Base-by-base conservation (phyloP, 495 filamentous ascomycete species). In the Niebla homalea region DNA sequence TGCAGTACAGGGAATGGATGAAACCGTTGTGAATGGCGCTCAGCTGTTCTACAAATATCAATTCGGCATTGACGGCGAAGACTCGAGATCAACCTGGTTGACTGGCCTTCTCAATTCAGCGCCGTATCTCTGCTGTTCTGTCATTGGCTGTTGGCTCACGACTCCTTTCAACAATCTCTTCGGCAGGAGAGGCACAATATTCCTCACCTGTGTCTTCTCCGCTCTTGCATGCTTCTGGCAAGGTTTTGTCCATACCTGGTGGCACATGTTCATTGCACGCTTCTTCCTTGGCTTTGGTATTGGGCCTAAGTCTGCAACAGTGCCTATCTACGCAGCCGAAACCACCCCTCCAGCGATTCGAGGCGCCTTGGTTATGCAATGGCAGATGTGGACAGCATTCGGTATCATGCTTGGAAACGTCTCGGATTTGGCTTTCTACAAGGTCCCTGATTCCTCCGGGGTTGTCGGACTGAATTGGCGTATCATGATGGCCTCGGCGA, bases 321-420 rank as follows among this genome's bases (percentile, higher is more conserved):
- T 87, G 1, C 84, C 84, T 0, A 74, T 89, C 29, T 89, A 87
- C 57, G 83, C 83, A 5, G 87, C 87, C 2, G 87, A 92, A 60
- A 81, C 76, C 29, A 72, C 80, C 0, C 85, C 87, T 0, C 74
- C 85, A 0, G 67, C 68, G 21, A 84, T 90, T 42, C 77, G 87
- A 36, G 87, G 87, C 26, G 87, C 85, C 14, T 57, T 85, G 36
- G 79, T 84, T 5, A 84, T 84, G 80, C 78, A 84, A 60, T 90
- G 87, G 86, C 87, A 89, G 62, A 80, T 87, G 77, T 89, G 81
- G 81, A 89, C 84, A 1, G 86, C 86, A 2, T 88, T 88, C 53
- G 86, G 85, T 2, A 87, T 89, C 59, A 83, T 89, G 75, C 50
- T 88, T 15, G 86, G 85, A 14, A 87, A 84, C 58, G 85, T 4